Conservation (phyloP, 2,329 filamentous ascomycete genomes). For the Curvularia sp. region DNA sequence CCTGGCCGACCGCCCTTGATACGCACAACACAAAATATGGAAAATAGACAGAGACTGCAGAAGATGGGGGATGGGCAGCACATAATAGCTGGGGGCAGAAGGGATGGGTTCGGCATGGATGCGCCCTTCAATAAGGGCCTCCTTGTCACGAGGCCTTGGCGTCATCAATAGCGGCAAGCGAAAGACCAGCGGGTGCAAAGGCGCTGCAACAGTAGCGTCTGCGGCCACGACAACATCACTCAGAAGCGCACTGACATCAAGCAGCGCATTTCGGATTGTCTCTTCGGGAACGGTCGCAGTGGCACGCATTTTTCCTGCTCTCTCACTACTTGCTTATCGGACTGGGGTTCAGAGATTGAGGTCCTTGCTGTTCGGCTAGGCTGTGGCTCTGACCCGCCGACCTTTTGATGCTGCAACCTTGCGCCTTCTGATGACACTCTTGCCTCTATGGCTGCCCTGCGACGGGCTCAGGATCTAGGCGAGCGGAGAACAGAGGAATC, state of each 20-base stretch:
- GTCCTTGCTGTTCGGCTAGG: constrained; percentile 45
- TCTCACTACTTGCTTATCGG: constrained; percentile 20
- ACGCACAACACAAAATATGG: constrained; percentile 4
- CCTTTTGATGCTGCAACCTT: constrained; percentile 45
- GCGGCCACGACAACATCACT: constrained; percentile 36
- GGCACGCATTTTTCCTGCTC: constrained; percentile 19
- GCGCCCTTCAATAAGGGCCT: constrained; percentile 6
- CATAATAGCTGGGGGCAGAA: constrained; percentile 5
- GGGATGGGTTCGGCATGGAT: constrained; percentile 3
- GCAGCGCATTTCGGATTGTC: constrained; percentile 28
- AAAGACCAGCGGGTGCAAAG: constrained; percentile 36
- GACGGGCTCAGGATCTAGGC: constrained; percentile 52
- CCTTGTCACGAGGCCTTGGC: constrained; percentile 39
- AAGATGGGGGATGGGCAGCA: constrained; percentile 10
- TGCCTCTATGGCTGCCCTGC: constrained; percentile 55
- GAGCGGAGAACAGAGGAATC: constrained; percentile 54
- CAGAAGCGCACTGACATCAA: constrained; percentile 27
- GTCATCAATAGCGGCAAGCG: constrained; percentile 32
- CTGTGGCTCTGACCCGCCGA: constrained; percentile 47
- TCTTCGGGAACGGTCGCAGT: constrained; percentile 20
- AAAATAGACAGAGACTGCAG: constrained; percentile 6
- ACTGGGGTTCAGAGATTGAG: constrained; percentile 29
- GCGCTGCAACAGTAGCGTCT: constrained; percentile 24
- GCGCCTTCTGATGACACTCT: constrained; percentile 48
- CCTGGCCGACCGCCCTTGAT: constrained; percentile 12